phyloP scores from a whole-genome alignment of 768 basidiomycete genomes.

The Phaeotremella skinneri region DNA sequence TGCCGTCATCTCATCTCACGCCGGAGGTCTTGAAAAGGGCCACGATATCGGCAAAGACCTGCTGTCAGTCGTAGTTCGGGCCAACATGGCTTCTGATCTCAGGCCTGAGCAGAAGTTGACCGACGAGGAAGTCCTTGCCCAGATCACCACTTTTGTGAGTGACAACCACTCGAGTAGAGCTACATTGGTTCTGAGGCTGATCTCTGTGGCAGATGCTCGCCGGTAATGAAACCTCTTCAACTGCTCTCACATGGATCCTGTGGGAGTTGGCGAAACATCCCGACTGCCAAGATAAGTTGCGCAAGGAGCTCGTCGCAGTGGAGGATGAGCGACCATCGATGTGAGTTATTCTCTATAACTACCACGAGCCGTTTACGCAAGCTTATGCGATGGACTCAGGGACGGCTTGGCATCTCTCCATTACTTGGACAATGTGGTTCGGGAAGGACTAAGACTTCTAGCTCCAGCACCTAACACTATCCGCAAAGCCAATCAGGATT shows the following conservation, averaged over 20 bases:
- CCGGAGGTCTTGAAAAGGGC: conserved; percentile 53
- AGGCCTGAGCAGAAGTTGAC: conserved; percentile 66
- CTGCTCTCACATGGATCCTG: conserved; percentile 82
- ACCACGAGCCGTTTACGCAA: neutral
- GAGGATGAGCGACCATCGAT: conserved; percentile 42
- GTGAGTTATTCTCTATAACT: conserved; percentile 28
- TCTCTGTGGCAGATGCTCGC: conserved; percentile 41
- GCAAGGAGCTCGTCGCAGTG: conserved; percentile 62
- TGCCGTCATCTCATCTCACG: conserved; percentile 54
- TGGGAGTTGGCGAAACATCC: conserved; percentile 68
- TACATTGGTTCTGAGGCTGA: neutral
- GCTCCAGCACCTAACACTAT: conserved; percentile 44
- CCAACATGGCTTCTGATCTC: conserved; percentile 64
- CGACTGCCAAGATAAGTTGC: conserved; percentile 66
- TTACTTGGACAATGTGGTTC: conserved; percentile 69
- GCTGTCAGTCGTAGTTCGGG: conserved; percentile 80
- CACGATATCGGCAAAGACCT: conserved; percentile 69
- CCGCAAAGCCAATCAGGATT: conserved; percentile 28
- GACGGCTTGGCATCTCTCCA: conserved; percentile 62
- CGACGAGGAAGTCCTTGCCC: conserved; percentile 63
- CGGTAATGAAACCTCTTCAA: conserved; percentile 81
- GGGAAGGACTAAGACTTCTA: conserved; percentile 38
- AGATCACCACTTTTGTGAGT: conserved; percentile 43
- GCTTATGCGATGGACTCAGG: conserved; percentile 54
- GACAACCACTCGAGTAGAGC: neutral